Base-by-base conservation (phyloP, 2,329 filamentous ascomycete genomes). In the Xylaria sp. region DNA sequence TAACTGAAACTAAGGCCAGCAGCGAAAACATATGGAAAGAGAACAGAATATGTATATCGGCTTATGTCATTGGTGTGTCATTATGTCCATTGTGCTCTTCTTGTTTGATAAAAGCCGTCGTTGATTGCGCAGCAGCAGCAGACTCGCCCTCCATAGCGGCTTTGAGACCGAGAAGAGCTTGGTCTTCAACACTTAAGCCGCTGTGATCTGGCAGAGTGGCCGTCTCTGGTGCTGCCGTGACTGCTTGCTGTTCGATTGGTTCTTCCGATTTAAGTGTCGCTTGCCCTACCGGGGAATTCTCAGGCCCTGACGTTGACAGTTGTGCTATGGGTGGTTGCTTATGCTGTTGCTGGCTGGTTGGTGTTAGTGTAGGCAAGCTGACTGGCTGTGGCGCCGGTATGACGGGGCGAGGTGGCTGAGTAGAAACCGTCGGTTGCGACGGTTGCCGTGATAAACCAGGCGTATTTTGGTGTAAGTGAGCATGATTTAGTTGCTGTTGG, bases 351-450 rank as follows among this genome's bases (percentile, higher is more conserved):
- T 73, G 73, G 58, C 63, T 66, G 22, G 63, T 71, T 2, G 74
- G 67, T 42, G 73, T 70, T 10, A 76, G 61, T 36, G 64, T 74
- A 38, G 75, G 75, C 3, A 76, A 68, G 66, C 74, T 76, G 51
- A 76, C 75, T 47, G 74, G 75, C 33, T 77, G 76, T 17, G 74
- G 72, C 38, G 74, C 73, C 13, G 75, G 72, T 64, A 77, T 75
- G 25, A 72, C 69, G n/a, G 75, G 73, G 20, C 69, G 73, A n/a
- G 74, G 66, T 29, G 67, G 66, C 5, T 72, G 66, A 15, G 68
- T 20, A 13, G 68, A 60, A 29, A 65, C 55, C 17, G 69, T 57
- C 10, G 69, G 53, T n/a, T 73, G 73, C 3, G 65, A 60, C 2
- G 67, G 60, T 25, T 72, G 71, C 47, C 73, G 74, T 27, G 72